Evolutionary conservation across 2,329 filamentous ascomycete species (phyloP).

Genomic region (Epichloe coenophiala): DNA sequence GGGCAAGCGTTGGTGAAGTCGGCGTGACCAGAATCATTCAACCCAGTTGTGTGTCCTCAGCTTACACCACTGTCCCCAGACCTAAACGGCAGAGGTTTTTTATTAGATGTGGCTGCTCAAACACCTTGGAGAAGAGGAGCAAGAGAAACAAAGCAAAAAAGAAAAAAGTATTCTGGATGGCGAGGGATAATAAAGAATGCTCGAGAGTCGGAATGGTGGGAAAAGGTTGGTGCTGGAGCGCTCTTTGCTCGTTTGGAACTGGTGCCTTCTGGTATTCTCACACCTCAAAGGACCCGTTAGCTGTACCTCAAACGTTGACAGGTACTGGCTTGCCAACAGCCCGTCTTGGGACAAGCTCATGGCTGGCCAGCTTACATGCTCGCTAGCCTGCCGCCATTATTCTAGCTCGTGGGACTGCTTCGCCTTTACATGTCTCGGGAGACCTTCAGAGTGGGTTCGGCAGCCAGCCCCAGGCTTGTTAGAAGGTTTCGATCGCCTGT

Average conservation of each 20-base stretch:
- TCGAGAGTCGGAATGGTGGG: constrained; percentile 1
- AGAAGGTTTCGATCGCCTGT: constrained; percentile 7
- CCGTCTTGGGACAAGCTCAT: constrained; percentile 10
- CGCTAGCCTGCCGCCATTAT: constrained; percentile 4
- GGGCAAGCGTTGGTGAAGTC: constrained; percentile 1
- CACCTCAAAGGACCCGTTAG: not conserved
- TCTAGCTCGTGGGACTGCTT: constrained; percentile 5
- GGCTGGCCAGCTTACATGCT: constrained; percentile 3
- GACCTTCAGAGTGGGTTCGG: constrained; percentile 9
- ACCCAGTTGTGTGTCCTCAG: not conserved
- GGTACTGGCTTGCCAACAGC: constrained; percentile 2
- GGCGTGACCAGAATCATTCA: constrained; percentile 3
- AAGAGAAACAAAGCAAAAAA: not conserved
- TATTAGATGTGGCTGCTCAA: not conserved
- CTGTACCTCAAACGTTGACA: constrained; percentile 5
- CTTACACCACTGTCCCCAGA: constrained; percentile 2
- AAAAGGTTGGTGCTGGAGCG: constrained; percentile 3
- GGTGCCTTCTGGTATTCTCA: constrained; percentile 5
- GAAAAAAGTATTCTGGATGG: not conserved
- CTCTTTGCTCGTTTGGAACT: not conserved
- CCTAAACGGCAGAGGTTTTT: not conserved
- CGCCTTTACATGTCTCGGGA: constrained; percentile 15
- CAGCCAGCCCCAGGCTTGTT: constrained; percentile 3
- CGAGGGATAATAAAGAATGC: constrained; percentile 7
- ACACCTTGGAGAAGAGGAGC: not conserved